Evolutionary conservation across 306 rosid genomes (phyloP), one percentile per base, ranked within the genome.

Genomic region (Hylodesmum podocarpum): DNA sequence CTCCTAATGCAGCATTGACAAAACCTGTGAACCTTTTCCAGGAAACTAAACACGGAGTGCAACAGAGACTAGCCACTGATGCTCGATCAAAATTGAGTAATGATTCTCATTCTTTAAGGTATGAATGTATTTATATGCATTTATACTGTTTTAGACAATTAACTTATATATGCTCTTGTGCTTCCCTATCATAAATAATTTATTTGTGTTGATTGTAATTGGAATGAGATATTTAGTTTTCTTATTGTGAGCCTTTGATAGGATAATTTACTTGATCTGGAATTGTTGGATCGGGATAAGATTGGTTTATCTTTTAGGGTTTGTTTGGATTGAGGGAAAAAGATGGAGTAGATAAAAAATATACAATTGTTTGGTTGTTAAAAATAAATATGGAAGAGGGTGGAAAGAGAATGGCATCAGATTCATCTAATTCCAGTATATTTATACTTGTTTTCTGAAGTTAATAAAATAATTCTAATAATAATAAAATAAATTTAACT

Each of bases 81-180:
- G 77, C 83, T 82, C 86, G 94, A 66, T 84, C 90, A 9, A 91
- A 92, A 82, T 71, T 82, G 84, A 87, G 86, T 73, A 88, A 79
- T 70, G 94, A 93, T 70, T 83, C 91, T 59, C 95, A 85, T 89
- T 88, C 93, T 71, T 91, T 89, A 80, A 93, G 98, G 98, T 93
- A 82, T 79, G 84, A 71, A 61, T 31, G 47, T 67, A 22, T 50
- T 64, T 74, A 33, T 66, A 50, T 57, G 63, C 63, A 31, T 40
- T 70, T 76, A 13, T 81, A 49, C 61, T 47, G 4, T 39, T 18
- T 34, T 64, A 59, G 53, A 43, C 58, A 77, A 28, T 64, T 72
- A 66, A 76, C 75, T 71, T 33, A 25, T 53, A 41, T 63, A 14
- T 34, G 36, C 66, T 57, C 40, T 34, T 46, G 49, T 70, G 68